Evolutionary conservation across 1,139 yeast genomes (phyloP).

Genomic region (Pneumocystis oryctolagi): DNA sequence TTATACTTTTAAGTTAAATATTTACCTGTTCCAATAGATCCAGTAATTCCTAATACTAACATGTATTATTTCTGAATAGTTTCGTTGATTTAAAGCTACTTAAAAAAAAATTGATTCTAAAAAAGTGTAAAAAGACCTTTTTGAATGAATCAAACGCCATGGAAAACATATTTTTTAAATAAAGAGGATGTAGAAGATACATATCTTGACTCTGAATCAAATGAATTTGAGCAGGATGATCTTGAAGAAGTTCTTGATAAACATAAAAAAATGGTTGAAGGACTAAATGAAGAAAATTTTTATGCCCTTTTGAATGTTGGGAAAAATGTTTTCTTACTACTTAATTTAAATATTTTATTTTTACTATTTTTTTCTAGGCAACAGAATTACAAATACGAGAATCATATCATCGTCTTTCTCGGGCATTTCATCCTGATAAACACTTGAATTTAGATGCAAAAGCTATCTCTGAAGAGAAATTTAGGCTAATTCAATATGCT

Average conservation of each 20-base stretch:
- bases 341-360: not conserved
- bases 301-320: not conserved
- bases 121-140: not conserved
- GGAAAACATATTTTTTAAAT: not conserved
- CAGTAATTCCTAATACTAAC: not conserved
- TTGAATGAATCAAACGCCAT: not conserved
- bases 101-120: not conserved
- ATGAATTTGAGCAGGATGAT: not conserved
- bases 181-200: not conserved
- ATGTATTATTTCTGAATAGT: not conserved
- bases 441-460: slow-evolving; percentile 3
- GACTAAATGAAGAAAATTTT: not conserved
- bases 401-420: slow-evolving; percentile 8
- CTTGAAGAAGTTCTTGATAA: not conserved
- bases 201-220: not conserved
- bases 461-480: slow-evolving; percentile 5
- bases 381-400: slow-evolving; percentile 9
- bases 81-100: too few relatives aligned
- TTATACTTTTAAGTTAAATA: too few relatives aligned
- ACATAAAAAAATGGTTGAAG: not conserved
- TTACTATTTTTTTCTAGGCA: slow-evolving; percentile 3
- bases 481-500: slow-evolving; percentile 6
- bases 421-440: slow-evolving; percentile 12
- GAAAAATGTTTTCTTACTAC: not conserved
- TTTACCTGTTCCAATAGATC: slow-evolving; percentile 1